Percentiles rank a stretch among this genome's conserved stretches.
phyloP scores from a whole-genome alignment of 805 yeast species.

The Candida ascalaphidarum region DNA sequence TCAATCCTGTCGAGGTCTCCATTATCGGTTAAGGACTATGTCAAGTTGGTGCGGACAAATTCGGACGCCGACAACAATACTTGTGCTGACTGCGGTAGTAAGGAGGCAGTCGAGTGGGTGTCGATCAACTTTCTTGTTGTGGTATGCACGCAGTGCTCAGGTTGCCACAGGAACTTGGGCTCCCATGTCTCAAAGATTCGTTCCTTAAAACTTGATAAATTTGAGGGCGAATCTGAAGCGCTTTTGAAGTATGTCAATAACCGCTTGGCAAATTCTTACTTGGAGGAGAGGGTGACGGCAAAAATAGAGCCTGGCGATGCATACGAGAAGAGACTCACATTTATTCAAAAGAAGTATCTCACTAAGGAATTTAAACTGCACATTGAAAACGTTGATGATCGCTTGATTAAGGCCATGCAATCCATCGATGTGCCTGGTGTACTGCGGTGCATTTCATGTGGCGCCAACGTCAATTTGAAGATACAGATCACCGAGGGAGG shows the following conservation, averaged over 20 bases:
- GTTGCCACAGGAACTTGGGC: constrained; percentile 83
- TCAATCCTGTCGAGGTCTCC: constrained; percentile 18
- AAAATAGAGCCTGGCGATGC: constrained; percentile 25
- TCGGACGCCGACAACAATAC: constrained; percentile 44
- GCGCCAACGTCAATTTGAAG: constrained; percentile 38
- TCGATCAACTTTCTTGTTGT: constrained; percentile 66
- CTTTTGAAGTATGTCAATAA: constrained; percentile 50
- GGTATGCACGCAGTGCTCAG: constrained; percentile 79
- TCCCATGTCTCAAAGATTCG: constrained; percentile 72
- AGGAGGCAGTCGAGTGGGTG: constrained; percentile 74
- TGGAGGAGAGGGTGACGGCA: constrained; percentile 37
- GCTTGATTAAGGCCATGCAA: constrained; percentile 45
- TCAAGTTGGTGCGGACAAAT: constrained; percentile 29
- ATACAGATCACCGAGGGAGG: constrained; percentile 21
- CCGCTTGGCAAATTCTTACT: constrained; percentile 43
- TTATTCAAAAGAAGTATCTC: constrained; percentile 59
- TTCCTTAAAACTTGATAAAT: constrained; percentile 68
- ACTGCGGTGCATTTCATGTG: constrained; percentile 34
- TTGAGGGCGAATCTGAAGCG: constrained; percentile 50
- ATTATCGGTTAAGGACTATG: constrained; percentile 13
- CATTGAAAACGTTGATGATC: constrained; percentile 16
- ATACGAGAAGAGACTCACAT: constrained; percentile 44
- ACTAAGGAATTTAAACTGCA: constrained; percentile 35
- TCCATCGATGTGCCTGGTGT: constrained; percentile 39
- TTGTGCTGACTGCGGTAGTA: constrained; percentile 77